Percentiles rank a stretch among this genome's conserved stretches.
Evolutionary conservation across 176 grass and related monocot genomes (phyloP).

Genomic region (Aegilops tauschii): DNA sequence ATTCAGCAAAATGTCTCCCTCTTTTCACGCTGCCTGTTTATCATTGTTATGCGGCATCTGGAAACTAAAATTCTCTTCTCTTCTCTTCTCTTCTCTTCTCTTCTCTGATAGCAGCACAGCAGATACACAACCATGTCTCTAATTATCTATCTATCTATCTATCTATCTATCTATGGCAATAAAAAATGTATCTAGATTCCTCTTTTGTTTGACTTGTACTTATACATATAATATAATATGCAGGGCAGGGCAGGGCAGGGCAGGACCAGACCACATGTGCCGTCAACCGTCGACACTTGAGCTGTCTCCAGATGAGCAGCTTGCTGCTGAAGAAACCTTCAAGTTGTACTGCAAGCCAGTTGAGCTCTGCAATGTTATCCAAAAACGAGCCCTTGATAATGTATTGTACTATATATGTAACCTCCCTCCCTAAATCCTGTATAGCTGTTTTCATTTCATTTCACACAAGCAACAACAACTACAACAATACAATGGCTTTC

Average conservation of each 20-base stretch:
- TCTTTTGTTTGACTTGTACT: background rate
- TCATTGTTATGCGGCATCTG: no score
- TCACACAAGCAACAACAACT: background rate
- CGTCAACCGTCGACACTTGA: constrained; percentile 48
- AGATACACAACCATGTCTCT: no score
- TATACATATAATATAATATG: constrained; percentile 1
- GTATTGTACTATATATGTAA: constrained; percentile 19
- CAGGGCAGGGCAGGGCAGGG: constrained; percentile 39
- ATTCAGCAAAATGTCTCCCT: no score
- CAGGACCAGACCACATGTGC: constrained; percentile 49
- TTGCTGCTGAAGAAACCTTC: constrained; percentile 83
- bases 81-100: no score
- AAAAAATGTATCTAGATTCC: background rate
- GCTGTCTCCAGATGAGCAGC: constrained; percentile 63
- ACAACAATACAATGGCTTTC: background rate
- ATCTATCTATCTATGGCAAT: no score
- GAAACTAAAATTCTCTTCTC: no score
- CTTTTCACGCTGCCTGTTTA: no score
- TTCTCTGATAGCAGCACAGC: no score
- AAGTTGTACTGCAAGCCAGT: constrained; percentile 78
- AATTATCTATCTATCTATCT: no score
- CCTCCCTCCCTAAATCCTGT: no score
- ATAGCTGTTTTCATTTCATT: background rate
- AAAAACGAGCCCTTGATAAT: constrained; percentile 62
- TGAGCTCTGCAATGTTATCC: constrained; percentile 90